A percentile compares a stretch with the other conserved stretches of the same genome.
Evolutionary conservation across 2,329 filamentous ascomycete genomes (phyloP).

Genomic region (Ascocoryne sarcoides): DNA sequence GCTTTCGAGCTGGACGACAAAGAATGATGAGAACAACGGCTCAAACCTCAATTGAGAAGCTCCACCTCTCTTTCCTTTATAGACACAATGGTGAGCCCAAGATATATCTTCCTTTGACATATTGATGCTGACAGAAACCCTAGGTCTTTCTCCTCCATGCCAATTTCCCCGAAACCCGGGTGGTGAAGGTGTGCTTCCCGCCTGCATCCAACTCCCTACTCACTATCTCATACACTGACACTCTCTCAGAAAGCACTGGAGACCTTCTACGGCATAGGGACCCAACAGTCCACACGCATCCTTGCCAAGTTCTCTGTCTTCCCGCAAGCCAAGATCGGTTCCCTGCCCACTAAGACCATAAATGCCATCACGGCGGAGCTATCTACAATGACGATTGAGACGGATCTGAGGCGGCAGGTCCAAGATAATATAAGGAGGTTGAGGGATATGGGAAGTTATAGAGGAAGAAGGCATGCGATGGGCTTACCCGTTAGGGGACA

Average conservation of each 20-base stretch:
- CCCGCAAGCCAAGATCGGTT: constrained; percentile 68
- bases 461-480: constrained; percentile 88
- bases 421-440: constrained; percentile 79
- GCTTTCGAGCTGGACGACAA: not conserved
- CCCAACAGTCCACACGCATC: constrained; percentile 59
- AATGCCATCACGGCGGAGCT: constrained; percentile 77
- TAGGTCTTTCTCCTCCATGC: constrained; percentile 77
- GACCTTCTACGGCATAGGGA: constrained; percentile 79
- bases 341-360: constrained; percentile 65
- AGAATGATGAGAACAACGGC: constrained; percentile 5
- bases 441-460: constrained; percentile 83
- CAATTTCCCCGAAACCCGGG: constrained; percentile 74
- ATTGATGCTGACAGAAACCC: constrained; percentile 15
- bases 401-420: constrained; percentile 68
- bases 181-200: constrained; percentile 61
- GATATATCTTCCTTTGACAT: not conserved
- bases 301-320: constrained; percentile 88
- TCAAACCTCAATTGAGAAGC: constrained; percentile 1
- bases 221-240: not conserved
- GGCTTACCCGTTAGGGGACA: constrained; percentile 85
- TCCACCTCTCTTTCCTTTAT: not conserved
- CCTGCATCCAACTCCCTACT: constrained; percentile 1
- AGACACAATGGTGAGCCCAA: constrained; percentile 21
- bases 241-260: constrained; percentile 59
- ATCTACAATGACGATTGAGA: constrained; percentile 88